Percentiles rank a stretch among this genome's conserved stretches.
Conservation (phyloP, 1,284 basidiomycete genomes). For the Psilocybe mexicana region DNA sequence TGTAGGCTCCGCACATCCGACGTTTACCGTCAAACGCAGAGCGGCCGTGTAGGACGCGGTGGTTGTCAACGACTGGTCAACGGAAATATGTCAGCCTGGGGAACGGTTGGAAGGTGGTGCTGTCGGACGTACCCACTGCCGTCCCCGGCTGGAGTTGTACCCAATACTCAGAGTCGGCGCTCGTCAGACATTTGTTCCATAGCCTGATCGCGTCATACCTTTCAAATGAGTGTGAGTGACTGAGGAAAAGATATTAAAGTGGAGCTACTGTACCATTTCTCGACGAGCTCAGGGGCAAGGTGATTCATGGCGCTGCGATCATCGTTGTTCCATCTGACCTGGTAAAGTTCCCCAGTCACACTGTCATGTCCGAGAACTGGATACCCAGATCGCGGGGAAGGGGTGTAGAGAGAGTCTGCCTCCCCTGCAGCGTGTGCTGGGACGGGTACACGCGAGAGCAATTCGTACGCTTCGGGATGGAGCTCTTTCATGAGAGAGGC, state of each 20-base stretch:
- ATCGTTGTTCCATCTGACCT: slow-evolving; percentile 95
- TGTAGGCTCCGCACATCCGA: slow-evolving; percentile 94
- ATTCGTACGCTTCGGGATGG: slow-evolving; percentile 72
- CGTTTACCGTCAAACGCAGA: slow-evolving; percentile 87
- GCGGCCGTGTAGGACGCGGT: slow-evolving; percentile 92
- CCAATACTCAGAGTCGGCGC: slow-evolving; percentile 89
- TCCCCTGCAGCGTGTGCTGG: slow-evolving; percentile 91
- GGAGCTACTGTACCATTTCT: slow-evolving; percentile 59
- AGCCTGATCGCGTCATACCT: slow-evolving; percentile 83
- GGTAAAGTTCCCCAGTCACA: slow-evolving; percentile 61
- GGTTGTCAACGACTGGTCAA: slow-evolving; percentile 83
- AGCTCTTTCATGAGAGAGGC: slow-evolving; percentile 77
- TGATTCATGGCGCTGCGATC: slow-evolving; percentile 82
- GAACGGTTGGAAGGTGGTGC: too few relatives aligned
- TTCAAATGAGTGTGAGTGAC: slow-evolving; percentile 11
- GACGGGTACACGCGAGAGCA: slow-evolving; percentile 72
- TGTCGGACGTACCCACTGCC: slow-evolving; percentile 65
- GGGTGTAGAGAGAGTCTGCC: slow-evolving; percentile 60
- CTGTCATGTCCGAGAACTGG: slow-evolving; percentile 74
- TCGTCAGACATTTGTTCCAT: slow-evolving; percentile 80
- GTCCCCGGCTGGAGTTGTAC: slow-evolving; percentile 85
- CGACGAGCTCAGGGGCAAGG: slow-evolving; percentile 59
- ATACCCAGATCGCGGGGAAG: slow-evolving; percentile 58
- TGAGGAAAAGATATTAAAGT: background rate
- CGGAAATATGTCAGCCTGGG: too few relatives aligned